phyloP scores from a whole-genome alignment of 2,329 filamentous ascomycete species.

The Cadophora gregata region DNA sequence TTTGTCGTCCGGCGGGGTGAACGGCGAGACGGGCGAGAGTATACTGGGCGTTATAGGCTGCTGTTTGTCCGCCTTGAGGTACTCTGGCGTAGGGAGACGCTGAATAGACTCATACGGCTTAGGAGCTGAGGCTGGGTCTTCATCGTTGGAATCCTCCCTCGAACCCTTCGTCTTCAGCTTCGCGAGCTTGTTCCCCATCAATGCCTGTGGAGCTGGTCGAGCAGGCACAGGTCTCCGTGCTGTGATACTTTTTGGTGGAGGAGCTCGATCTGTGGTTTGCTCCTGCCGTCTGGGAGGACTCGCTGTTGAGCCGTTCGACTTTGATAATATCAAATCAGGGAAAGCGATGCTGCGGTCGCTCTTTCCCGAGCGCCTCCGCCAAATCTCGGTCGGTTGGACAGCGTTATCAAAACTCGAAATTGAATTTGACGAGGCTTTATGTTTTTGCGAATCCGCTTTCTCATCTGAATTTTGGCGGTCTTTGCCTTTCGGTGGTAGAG shows the following conservation, averaged over 20 bases:
- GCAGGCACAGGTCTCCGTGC: constrained; percentile 39
- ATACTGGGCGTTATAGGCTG: constrained; percentile 30
- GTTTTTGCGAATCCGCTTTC: constrained; percentile 24
- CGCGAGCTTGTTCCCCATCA: constrained; percentile 42
- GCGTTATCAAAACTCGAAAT: constrained; percentile 34
- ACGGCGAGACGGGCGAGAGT: constrained; percentile 35
- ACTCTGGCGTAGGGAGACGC: constrained; percentile 38
- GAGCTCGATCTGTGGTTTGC: constrained; percentile 30
- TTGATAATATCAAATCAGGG: constrained; percentile 41
- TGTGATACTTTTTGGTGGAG: constrained; percentile 31
- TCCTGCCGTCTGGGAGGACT: constrained; percentile 34
- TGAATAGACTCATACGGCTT: constrained; percentile 25
- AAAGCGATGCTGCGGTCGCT: constrained; percentile 39
- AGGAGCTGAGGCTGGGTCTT: constrained; percentile 27
- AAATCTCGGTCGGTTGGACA: constrained; percentile 39
- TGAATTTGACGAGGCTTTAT: constrained; percentile 31
- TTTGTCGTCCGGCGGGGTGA: constrained; percentile 36
- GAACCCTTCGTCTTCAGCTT: constrained; percentile 41
- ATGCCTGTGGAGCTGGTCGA: constrained; percentile 40
- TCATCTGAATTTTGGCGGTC: constrained; percentile 18
- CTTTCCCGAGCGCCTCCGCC: constrained; percentile 40
- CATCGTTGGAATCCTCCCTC: constrained; percentile 29
- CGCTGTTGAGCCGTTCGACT: constrained; percentile 44
- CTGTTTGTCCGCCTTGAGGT: constrained; percentile 35
- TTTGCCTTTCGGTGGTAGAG: constrained; percentile 37